phyloP scores from a whole-genome alignment of 176 grass and related monocot species.

The Cenchrus fungigraminus region DNA sequence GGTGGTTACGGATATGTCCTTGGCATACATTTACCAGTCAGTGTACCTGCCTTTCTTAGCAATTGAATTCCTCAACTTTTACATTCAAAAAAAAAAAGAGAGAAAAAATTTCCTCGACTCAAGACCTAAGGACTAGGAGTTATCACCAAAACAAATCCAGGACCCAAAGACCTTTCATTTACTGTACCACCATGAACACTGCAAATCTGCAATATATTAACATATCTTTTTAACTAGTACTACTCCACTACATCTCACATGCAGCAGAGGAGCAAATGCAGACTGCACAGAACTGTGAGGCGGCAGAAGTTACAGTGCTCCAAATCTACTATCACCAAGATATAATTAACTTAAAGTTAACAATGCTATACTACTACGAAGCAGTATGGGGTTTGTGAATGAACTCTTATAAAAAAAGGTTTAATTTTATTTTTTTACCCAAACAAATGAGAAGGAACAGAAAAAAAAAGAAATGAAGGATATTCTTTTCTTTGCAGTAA shows the following conservation, averaged over 20 bases:
- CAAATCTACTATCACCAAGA: not conserved
- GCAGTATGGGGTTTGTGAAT: too few species aligned
- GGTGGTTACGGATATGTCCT: not conserved
- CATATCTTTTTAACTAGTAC: not conserved
- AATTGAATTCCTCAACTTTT: not conserved
- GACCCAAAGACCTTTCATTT: not conserved
- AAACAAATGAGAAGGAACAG: not conserved
- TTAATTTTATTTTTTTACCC: not conserved
- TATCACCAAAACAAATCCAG: not conserved
- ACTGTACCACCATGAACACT: not conserved
- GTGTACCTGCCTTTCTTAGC: constrained; percentile 20
- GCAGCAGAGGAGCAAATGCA: not conserved
- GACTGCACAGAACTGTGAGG: not conserved
- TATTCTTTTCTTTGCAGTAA: constrained; percentile 25
- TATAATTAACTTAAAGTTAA: too few species aligned
- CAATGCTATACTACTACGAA: too few species aligned
- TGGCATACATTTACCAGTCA: not conserved
- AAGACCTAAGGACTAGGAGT: too few species aligned
- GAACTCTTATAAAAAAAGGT: not conserved
- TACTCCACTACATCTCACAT: not conserved
- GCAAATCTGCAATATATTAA: too few species aligned
- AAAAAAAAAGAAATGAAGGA: not conserved
- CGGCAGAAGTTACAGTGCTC: not conserved
- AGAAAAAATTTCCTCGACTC: too few species aligned
- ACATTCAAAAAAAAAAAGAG: not conserved